Evolutionary conservation across 2,329 filamentous ascomycete species (phyloP), one percentile per base, ranked within the genome.

Genomic region (Colletotrichum endophyticum): DNA sequence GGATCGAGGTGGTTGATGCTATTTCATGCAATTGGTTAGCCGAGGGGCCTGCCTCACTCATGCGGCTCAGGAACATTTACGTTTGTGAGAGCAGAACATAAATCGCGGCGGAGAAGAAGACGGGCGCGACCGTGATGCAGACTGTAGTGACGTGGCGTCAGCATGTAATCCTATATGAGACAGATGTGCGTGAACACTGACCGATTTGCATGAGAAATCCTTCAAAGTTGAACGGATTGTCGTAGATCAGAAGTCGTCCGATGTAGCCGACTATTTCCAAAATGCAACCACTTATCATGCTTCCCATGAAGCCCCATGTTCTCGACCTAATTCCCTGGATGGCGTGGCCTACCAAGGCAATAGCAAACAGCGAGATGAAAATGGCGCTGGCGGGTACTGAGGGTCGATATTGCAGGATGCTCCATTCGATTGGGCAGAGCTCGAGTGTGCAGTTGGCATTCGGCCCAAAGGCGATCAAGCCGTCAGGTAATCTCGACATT

Each of bases 181-280:
- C n/a, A 3, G 22, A 19, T 27, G n/a, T 22, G 19, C 8, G 28
- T 49, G 28, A 63, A 11, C 28, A 85, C 81, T 70, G 80, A 86
- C 82, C 81, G 78, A 93, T 92, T 82, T 94, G 91, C 8, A 94
- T 88, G 79, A 94, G 87, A 80, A 94, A 94, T 0, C 89, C 91
- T 1, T 81, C 79, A 81, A 93, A 89, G 28, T 80, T 84, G 79
- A 91, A 94, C 0, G 91, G 91, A 72, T 94, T 91, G 19, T 87
- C 80, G 72, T 90, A 86, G 72, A 92, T 83, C 68, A 91, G 81
- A 27, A 94, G 84, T 8, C 92, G 87, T 1, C 91, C 92, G 0
- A 85, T 84, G 74, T 94, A 94, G 8, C 93, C 93, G 16, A 93
- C 80, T n/a, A 93, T 88, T 80, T 93, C 92, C 64, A 88, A 84